Percentiles rank a stretch among this genome's conserved stretches.
These are phyloP conservation scores for Macrophomina tecta DNA, from an alignment of 2,329 filamentous ascomycete genomes.

Conservation along the genomic window DNA sequence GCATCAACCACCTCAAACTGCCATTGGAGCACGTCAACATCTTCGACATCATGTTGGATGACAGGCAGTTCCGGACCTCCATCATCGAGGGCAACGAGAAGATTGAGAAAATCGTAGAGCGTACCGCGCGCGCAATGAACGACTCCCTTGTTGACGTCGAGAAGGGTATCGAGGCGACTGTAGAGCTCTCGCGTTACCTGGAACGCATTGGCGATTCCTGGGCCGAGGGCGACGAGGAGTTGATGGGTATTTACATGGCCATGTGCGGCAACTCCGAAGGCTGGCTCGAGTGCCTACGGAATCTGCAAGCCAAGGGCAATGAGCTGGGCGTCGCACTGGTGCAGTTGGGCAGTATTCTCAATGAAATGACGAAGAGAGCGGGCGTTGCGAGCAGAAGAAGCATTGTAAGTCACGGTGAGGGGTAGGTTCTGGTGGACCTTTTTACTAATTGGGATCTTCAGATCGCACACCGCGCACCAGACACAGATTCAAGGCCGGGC, in stretches of 20 bases:
- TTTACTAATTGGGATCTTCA: conserved; percentile 24
- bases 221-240: conserved; percentile 64
- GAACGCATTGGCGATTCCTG: conserved; percentile 66
- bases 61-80: conserved; percentile 79
- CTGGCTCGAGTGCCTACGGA: conserved; percentile 81
- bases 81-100: conserved; percentile 87
- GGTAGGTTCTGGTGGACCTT: background rate
- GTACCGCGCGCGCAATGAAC: conserved; percentile 76
- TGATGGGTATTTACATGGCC: conserved; percentile 78
- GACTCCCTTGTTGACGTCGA: conserved; percentile 80
- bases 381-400: conserved; percentile 81
- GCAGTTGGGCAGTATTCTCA: conserved; percentile 76
- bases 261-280: conserved; percentile 94
- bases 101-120: conserved; percentile 86
- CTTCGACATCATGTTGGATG: conserved; percentile 87
- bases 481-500: conserved; percentile 24
- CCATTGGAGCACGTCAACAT: conserved; percentile 82
- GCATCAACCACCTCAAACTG: conserved; percentile 79
- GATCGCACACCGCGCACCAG: conserved; percentile 24
- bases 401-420: conserved; percentile 61
- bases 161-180: conserved; percentile 77
- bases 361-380: conserved; percentile 85
- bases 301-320: conserved; percentile 74
- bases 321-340: conserved; percentile 72
- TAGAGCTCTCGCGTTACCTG: conserved; percentile 79